phyloP scores from a whole-genome alignment of 345 rosid genomes.

The Lenwebbia sp. region DNA sequence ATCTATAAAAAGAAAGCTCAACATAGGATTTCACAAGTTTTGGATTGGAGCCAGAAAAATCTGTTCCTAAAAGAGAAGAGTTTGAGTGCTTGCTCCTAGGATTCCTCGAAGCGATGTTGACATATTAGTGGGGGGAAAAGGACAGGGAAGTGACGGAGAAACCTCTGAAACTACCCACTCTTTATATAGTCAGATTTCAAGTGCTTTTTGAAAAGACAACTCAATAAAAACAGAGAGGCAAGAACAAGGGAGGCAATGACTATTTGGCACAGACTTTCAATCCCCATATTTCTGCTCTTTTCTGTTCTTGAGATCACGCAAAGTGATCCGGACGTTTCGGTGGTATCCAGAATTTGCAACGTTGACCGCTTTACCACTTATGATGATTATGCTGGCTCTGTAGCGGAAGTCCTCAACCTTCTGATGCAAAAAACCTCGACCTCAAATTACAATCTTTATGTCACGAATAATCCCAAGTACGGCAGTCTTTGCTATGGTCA shows the following conservation, averaged over 20 bases:
- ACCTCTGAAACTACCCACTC: background rate
- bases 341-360: background rate
- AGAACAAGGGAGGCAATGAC: background rate
- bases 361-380: background rate
- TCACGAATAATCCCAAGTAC: background rate
- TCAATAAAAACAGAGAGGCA: background rate
- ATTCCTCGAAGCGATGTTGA: too few relatives aligned
- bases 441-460: background rate
- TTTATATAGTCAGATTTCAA: background rate
- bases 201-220: background rate
- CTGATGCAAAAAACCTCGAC: background rate
- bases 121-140: background rate
- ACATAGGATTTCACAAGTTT: too few relatives aligned
- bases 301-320: background rate
- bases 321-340: background rate
- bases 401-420: background rate
- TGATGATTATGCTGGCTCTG: background rate
- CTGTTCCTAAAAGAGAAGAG: too few relatives aligned
- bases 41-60: too few relatives aligned
- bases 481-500: background rate
- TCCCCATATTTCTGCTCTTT: background rate
- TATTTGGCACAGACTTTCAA: background rate
- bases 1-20: background rate
- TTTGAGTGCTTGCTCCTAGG: too few relatives aligned
- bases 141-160: background rate